These are phyloP conservation scores for Fusarium brachygibbosum DNA, from an alignment of 2,329 filamentous ascomycete species.

Conservation along the genomic window DNA sequence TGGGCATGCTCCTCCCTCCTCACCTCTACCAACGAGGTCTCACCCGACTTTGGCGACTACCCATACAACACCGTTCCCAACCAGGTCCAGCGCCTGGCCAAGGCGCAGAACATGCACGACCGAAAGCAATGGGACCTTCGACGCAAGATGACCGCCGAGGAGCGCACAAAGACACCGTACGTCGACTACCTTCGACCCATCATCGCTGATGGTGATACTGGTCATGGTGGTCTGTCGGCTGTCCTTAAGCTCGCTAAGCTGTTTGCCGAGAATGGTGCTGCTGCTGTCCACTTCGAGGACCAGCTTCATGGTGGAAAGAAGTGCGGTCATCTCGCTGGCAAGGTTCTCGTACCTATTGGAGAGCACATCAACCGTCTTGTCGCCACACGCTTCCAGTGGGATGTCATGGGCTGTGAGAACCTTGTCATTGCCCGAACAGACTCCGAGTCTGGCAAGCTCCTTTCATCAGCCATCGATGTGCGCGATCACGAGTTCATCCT, in stretches of 20 bases:
- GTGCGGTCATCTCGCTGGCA: slow-evolving; percentile 95
- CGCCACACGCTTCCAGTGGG: slow-evolving; percentile 96
- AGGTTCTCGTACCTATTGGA: slow-evolving; percentile 91
- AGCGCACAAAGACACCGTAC: slow-evolving; percentile 84
- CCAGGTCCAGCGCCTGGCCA: slow-evolving; percentile 95
- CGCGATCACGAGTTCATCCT: slow-evolving; percentile 98
- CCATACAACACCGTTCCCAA: slow-evolving; percentile 99
- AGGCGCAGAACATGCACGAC: slow-evolving; percentile 97
- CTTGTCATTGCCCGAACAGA: slow-evolving; percentile 95
- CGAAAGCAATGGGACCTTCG: slow-evolving; percentile 93
- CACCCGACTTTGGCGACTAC: slow-evolving; percentile 97
- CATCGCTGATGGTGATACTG: slow-evolving; percentile 95
- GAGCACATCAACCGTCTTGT: slow-evolving; percentile 97
- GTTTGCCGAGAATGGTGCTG: slow-evolving; percentile 96
- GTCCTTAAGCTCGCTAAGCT: slow-evolving; percentile 97
- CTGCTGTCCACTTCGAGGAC: slow-evolving; percentile 97
- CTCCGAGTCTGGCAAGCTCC: slow-evolving; percentile 90
- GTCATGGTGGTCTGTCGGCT: slow-evolving; percentile 91
- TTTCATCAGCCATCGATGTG: slow-evolving; percentile 91
- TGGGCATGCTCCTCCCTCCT: slow-evolving; percentile 97
- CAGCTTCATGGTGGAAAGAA: slow-evolving; percentile 99
- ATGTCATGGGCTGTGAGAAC: slow-evolving; percentile 96
- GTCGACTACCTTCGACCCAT: slow-evolving; percentile 94
- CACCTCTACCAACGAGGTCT: slow-evolving; percentile 96
- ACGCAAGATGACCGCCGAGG: slow-evolving; percentile 79